These are phyloP conservation scores for Toxoplasma gondii DNA, from an alignment of 169 alveolate genomes.

Conservation along the genomic window DNA sequence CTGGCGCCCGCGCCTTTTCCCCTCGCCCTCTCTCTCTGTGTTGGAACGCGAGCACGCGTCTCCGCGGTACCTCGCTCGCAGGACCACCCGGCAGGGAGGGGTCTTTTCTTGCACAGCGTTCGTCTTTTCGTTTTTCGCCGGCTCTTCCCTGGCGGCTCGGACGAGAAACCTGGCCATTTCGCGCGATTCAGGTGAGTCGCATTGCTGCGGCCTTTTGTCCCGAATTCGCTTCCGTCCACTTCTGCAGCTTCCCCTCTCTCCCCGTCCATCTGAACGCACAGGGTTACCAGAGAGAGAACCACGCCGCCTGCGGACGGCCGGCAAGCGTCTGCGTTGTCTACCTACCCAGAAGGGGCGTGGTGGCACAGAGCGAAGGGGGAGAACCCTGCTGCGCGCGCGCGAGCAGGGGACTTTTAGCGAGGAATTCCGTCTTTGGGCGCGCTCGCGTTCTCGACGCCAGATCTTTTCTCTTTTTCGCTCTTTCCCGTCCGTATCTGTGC, in stretches of 20 bases:
- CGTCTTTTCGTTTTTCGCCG: background rate
- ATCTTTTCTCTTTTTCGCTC: slow-evolving; percentile 8
- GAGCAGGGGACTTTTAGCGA: background rate
- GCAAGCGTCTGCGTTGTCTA: background rate
- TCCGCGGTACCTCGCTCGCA: background rate
- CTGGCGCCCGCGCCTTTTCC: background rate
- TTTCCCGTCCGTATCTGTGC: background rate
- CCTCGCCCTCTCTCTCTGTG: background rate
- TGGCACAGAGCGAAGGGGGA: background rate
- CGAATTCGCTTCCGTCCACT: background rate
- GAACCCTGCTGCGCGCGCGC: background rate
- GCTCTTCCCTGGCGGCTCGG: background rate
- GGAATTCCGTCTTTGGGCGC: background rate
- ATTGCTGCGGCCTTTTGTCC: too few relatives aligned
- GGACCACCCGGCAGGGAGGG: background rate
- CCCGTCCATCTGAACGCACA: background rate
- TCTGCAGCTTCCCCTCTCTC: background rate
- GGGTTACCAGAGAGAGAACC: background rate
- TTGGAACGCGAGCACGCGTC: background rate
- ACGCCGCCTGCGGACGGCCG: background rate
- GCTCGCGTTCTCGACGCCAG: background rate
- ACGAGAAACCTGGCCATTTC: background rate
- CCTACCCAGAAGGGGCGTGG: background rate
- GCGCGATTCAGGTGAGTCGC: background rate
- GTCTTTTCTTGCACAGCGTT: background rate